Conservation (phyloP, 148 eudicot genomes). For the Diospyros kaki region DNA sequence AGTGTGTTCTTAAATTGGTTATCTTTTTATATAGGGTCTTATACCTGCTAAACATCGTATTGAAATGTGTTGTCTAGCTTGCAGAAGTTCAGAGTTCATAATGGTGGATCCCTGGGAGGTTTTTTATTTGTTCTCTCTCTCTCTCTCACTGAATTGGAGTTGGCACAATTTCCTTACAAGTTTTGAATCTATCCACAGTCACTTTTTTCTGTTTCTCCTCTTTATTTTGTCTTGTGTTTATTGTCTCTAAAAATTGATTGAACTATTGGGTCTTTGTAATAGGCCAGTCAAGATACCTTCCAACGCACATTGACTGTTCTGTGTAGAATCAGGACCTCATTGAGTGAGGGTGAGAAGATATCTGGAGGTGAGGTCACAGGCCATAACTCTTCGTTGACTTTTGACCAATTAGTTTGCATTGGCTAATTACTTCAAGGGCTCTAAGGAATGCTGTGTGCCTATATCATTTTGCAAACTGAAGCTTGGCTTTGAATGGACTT, state of each 20-base stretch:
- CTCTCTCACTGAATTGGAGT: too few species aligned
- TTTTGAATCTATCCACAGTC: background rate
- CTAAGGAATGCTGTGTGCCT: background rate
- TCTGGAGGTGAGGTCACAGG: slow-evolving; percentile 39
- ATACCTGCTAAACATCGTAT: slow-evolving; percentile 76
- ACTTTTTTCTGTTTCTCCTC: background rate
- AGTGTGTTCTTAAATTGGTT: background rate
- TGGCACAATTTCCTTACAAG: background rate
- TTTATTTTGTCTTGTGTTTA: background rate
- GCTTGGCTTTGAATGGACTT: background rate
- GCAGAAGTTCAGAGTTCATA: slow-evolving; percentile 70
- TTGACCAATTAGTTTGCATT: background rate
- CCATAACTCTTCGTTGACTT: background rate
- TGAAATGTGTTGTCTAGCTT: slow-evolving; percentile 78
- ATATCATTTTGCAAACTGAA: background rate
- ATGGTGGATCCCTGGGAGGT: slow-evolving; percentile 99
- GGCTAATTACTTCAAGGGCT: background rate
- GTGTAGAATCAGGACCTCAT: slow-evolving; percentile 55
- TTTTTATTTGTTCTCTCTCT: slow-evolving; percentile 13
- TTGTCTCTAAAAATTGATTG: background rate
- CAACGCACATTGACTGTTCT: slow-evolving; percentile 84
- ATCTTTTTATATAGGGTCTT: slow-evolving; percentile 49
- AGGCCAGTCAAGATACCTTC: slow-evolving; percentile 72
- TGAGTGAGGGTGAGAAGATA: slow-evolving; percentile 35
- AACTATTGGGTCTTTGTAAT: slow-evolving; percentile 10